Conservation (phyloP, 75 land plant genomes). For the Chamaecyparis obtusa region DNA sequence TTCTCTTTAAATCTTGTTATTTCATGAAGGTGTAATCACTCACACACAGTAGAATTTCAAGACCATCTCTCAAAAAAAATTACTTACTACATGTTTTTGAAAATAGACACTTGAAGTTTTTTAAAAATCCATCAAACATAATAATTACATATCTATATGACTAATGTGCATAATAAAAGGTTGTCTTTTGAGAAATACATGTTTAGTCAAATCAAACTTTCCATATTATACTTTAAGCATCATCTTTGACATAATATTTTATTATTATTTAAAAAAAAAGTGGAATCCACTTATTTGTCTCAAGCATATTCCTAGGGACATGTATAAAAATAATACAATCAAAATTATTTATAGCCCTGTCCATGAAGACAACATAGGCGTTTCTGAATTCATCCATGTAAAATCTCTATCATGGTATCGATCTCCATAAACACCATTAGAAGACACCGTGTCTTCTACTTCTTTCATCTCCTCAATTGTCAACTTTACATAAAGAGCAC, state of each 20-base stretch:
- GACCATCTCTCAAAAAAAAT: too few species aligned
- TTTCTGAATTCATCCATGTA: slow-evolving; percentile 23
- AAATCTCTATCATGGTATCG: slow-evolving; percentile 8
- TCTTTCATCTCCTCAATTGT: slow-evolving; percentile 41
- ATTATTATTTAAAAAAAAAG: slow-evolving; percentile 16
- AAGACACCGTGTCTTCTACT: slow-evolving; percentile 32
- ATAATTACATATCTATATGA: too few species aligned
- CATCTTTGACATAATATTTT: neutral
- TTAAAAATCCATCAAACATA: too few species aligned
- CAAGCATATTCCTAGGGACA: neutral
- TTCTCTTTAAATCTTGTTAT: too few species aligned
- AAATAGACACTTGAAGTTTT: too few species aligned
- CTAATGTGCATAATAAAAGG: too few species aligned
- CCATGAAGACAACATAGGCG: slow-evolving; percentile 27
- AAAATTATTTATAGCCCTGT: slow-evolving; percentile 8
- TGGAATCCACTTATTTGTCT: neutral
- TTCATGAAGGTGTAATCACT: too few species aligned
- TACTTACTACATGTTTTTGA: too few species aligned
- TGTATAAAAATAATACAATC: neutral
- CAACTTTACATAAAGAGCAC: slow-evolving; percentile 34
- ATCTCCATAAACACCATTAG: slow-evolving; percentile 31
- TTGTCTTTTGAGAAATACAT: neutral
- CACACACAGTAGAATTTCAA: too few species aligned
- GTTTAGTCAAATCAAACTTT: slow-evolving; percentile 47
- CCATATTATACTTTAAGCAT: neutral